These are phyloP conservation scores for Globisporangium sylvaticum DNA, from an alignment of 352 stramenopile species.

Conservation along the genomic window DNA sequence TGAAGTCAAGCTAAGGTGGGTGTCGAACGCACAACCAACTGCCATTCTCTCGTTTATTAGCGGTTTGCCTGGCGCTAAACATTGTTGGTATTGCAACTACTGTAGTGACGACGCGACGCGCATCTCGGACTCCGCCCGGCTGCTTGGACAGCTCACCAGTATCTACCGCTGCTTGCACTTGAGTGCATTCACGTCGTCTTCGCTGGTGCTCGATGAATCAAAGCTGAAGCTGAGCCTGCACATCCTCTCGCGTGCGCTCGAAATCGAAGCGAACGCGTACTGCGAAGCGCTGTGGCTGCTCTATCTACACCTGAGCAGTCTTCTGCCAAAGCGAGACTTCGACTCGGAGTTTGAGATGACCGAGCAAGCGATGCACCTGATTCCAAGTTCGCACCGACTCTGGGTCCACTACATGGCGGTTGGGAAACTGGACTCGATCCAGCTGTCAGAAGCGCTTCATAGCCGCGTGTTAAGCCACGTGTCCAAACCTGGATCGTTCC, in stretches of 20 bases:
- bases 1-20: conserved; percentile 29
- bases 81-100: neutral
- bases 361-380: conserved; percentile 29
- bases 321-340: conserved; percentile 16
- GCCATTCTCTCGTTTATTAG: neutral
- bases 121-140: conserved; percentile 12
- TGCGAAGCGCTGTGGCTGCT: conserved; percentile 32
- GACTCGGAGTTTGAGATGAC: conserved; percentile 25
- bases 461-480: conserved; percentile 14
- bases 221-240: conserved; percentile 22
- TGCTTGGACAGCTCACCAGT: conserved; percentile 18
- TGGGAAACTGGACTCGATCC: conserved; percentile 13
- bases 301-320: conserved; percentile 25
- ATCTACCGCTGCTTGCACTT: conserved; percentile 17
- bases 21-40: neutral
- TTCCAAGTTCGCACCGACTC: conserved; percentile 22
- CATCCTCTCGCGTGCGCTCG: conserved; percentile 28
- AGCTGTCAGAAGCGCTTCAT: conserved; percentile 13
- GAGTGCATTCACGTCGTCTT: neutral
- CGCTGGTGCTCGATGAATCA: conserved; percentile 1
- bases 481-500: conserved; percentile 3
- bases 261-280: conserved; percentile 36
- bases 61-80: neutral
- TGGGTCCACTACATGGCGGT: conserved; percentile 28
- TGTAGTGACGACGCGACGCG: conserved; percentile 23